These are phyloP conservation scores for Abrus pulchellus DNA, from an alignment of 306 rosid genomes.

Conservation along the genomic window DNA sequence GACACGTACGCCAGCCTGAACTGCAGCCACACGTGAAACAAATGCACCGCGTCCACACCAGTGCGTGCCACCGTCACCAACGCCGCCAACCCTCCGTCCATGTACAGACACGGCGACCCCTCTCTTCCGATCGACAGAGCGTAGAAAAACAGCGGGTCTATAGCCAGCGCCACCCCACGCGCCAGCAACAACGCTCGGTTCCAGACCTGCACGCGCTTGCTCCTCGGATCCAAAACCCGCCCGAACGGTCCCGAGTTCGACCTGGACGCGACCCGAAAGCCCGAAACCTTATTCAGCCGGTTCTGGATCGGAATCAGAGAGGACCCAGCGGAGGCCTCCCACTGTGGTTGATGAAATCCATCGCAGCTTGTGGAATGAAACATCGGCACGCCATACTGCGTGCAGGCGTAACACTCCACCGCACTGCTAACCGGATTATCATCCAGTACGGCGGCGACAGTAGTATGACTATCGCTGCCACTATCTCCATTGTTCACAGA, in stretches of 20 bases:
- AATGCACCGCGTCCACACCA: conserved; percentile 75
- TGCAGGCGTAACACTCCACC: conserved; percentile 93
- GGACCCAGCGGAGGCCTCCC: conserved; percentile 96
- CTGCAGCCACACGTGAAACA: conserved; percentile 88
- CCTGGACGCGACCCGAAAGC: neutral
- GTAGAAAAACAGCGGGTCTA: conserved; percentile 92
- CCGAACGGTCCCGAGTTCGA: conserved; percentile 60
- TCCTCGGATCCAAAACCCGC: conserved; percentile 77
- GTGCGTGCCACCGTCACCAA: conserved; percentile 79
- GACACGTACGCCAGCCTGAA: conserved; percentile 90
- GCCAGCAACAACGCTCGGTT: conserved; percentile 83
- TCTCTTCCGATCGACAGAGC: conserved; percentile 88
- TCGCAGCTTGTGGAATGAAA: conserved; percentile 98
- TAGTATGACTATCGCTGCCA: neutral
- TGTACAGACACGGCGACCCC: conserved; percentile 87
- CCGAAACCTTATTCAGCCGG: conserved; percentile 44
- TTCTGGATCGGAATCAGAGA: conserved; percentile 76
- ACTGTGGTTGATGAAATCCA: conserved; percentile 69
- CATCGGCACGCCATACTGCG: conserved; percentile 82
- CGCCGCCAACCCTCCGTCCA: conserved; percentile 89
- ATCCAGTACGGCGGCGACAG: neutral
- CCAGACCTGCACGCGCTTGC: conserved; percentile 85
- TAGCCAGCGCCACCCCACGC: conserved; percentile 88
- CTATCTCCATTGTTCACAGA: conserved; percentile 37
- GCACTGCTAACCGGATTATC: conserved; percentile 43